Percentiles rank a stretch among this genome's conserved stretches.
Conservation (phyloP, 78 protist genomes). For the Dictyostelium firmibasis region DNA sequence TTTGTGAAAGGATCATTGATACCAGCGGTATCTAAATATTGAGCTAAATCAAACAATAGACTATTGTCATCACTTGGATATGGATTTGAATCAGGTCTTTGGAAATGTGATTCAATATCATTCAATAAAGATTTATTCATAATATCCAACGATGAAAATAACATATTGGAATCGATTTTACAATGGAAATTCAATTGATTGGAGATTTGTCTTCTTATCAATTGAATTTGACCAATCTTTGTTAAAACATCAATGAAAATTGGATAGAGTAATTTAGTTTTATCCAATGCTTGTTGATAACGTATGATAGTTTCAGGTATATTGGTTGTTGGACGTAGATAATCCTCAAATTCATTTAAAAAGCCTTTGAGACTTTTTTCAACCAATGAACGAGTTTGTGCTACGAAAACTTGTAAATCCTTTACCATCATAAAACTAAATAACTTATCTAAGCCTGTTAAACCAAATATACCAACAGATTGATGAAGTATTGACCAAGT, state of each 20-base stretch:
- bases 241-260: constrained; percentile 57
- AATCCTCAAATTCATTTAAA: constrained; percentile 64
- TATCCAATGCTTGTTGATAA: constrained; percentile 62
- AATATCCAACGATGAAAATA: constrained; percentile 77
- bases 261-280: constrained; percentile 55
- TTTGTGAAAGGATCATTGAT: constrained; percentile 85
- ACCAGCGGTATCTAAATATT: constrained; percentile 88
- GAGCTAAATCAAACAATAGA: constrained; percentile 83
- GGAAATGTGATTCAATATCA: constrained; percentile 89
- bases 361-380: constrained; percentile 70
- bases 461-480: constrained; percentile 85
- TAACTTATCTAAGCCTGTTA: constrained; percentile 89
- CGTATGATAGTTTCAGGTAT: constrained; percentile 40
- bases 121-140: constrained; percentile 84
- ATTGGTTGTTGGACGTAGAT: constrained; percentile 28
- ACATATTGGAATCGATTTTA: constrained; percentile 83
- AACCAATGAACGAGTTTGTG: constrained; percentile 48
- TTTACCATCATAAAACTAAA: constrained; percentile 90
- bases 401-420: constrained; percentile 81
- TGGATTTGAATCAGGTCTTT: constrained; percentile 85
- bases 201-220: constrained; percentile 88
- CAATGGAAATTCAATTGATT: constrained; percentile 83
- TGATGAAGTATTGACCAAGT: constrained; percentile 76
- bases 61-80: constrained; percentile 89
- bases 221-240: constrained; percentile 90